Conservation (phyloP, 768 basidiomycete genomes). For the Tricholoma bakamatsutake region DNA sequence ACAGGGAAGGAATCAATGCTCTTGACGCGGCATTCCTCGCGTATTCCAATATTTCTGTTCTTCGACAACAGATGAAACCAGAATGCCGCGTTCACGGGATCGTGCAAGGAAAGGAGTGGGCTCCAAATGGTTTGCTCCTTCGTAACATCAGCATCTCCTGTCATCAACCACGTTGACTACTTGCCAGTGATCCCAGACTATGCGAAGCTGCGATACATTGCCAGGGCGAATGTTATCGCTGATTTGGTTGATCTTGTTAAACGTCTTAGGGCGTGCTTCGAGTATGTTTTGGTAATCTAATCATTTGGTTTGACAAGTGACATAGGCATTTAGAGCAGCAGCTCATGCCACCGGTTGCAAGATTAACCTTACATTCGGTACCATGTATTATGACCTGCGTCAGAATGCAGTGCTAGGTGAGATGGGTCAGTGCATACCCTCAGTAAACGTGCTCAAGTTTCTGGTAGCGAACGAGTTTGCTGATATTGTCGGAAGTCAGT, state of each 20-base stretch:
- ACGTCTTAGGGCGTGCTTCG: slow-evolving; percentile 64
- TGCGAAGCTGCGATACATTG: slow-evolving; percentile 65
- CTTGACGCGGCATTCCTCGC: slow-evolving; percentile 86
- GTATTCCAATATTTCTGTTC: slow-evolving; percentile 69
- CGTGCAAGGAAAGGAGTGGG: slow-evolving; percentile 62
- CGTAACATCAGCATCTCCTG: background rate
- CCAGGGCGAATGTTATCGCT: slow-evolving; percentile 58
- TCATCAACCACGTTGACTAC: background rate
- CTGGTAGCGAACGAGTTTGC: slow-evolving; percentile 47
- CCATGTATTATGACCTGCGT: slow-evolving; percentile 48
- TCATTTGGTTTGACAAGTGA: slow-evolving; percentile 6
- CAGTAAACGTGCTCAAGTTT: background rate
- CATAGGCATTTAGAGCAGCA: slow-evolving; percentile 45
- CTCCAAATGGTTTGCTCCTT: slow-evolving; percentile 56
- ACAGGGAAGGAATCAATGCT: slow-evolving; percentile 77
- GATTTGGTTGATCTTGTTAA: slow-evolving; percentile 50
- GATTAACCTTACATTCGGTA: slow-evolving; percentile 35
- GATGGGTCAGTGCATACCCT: slow-evolving; percentile 10
- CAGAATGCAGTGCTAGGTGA: slow-evolving; percentile 55
- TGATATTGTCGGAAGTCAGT: slow-evolving; percentile 37
- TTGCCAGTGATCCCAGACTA: slow-evolving; percentile 77
- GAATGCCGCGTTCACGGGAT: slow-evolving; percentile 76
- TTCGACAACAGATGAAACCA: slow-evolving; percentile 86
- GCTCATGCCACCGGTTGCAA: slow-evolving; percentile 57
- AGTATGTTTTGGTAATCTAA: slow-evolving; percentile 36